These are phyloP conservation scores for Malus hybrid DNA, from an alignment of 331 rosid species.

Conservation along the genomic window DNA sequence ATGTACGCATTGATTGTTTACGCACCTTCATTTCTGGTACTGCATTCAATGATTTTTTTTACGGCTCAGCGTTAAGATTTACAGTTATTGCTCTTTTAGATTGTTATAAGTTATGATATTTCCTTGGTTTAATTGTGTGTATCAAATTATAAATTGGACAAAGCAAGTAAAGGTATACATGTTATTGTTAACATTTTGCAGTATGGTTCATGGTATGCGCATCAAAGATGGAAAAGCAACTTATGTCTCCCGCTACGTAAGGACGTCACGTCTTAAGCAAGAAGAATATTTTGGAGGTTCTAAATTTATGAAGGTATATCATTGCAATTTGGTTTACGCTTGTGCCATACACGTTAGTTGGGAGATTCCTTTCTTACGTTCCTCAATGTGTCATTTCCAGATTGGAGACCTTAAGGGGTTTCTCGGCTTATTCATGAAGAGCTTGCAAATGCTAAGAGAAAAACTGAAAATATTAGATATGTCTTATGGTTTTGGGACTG, in stretches of 20 bases:
- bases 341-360: not conserved
- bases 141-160: not conserved
- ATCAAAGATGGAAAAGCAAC: conserved; percentile 91
- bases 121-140: not conserved
- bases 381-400: conserved; percentile 31
- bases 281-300: conserved; percentile 76
- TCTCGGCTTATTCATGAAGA: conserved; percentile 73
- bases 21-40: not conserved
- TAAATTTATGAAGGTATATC: conserved; percentile 74
- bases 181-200: conserved; percentile 24
- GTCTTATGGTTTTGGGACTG: conserved; percentile 69
- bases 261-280: conserved; percentile 84
- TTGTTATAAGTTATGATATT: not conserved
- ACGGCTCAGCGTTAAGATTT: not conserved
- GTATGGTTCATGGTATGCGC: conserved; percentile 95
- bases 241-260: conserved; percentile 77
- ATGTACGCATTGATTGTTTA: not conserved
- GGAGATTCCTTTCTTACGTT: conserved; percentile 1
- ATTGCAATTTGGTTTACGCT: not conserved
- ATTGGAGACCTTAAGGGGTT: conserved; percentile 86
- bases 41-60: not conserved
- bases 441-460: conserved; percentile 69
- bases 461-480: conserved; percentile 69
- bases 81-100: not conserved
- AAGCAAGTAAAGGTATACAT: not conserved